Base-by-base conservation (phyloP, 441 rosid species). In the Gossypium gossypioides region DNA sequence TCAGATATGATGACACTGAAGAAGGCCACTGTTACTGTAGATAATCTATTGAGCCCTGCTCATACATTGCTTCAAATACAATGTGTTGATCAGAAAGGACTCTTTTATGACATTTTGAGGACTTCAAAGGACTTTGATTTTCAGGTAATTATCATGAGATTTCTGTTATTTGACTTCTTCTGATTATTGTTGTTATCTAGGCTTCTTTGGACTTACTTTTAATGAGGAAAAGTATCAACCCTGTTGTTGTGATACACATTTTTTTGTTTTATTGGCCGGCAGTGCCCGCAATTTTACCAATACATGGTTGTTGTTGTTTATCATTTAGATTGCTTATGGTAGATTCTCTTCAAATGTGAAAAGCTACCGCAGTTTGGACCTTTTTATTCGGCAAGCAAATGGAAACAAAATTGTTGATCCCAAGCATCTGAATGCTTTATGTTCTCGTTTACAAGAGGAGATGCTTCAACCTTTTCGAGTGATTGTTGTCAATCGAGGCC, bases 1-100 rank as follows among this genome's bases (percentile, higher is more conserved):
- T 44, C 75, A 5, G 74, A 51, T 54, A 58, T 66, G 0, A 56
- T 32, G 5, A 1, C 65, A 15, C 16, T 19, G 16, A 66, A 80
- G 78, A 81, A 80, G 69, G 83, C 77, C 40, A 76, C 63, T 70
- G 75, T 86, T 32, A 84, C 82, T 0, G 82, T 84, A 76, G 89
- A 88, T 72, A 82, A 86, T 75, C 73, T 75, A 5, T 68, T 86
- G 77, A 86, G 89, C 78, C 87, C 88, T 22, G 86, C 80, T 42
- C 92, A 84, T 68, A 86, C 92, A 0, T 68, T 88, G 73, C 82
- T 88, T 74, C 83, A 86, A 37, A 84, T 88, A 16, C 80, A 81
- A 15, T 88, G 92, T 81, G 71, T 60, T 68, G 92, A 88, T 75
- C 89, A 88, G 44, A 88, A 88, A 56, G 88, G 92, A 0, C 86